Evolutionary conservation across 2,329 filamentous ascomycete genomes (phyloP), one percentile per base, ranked within the genome.

Genomic region (Talaromyces sp.): DNA sequence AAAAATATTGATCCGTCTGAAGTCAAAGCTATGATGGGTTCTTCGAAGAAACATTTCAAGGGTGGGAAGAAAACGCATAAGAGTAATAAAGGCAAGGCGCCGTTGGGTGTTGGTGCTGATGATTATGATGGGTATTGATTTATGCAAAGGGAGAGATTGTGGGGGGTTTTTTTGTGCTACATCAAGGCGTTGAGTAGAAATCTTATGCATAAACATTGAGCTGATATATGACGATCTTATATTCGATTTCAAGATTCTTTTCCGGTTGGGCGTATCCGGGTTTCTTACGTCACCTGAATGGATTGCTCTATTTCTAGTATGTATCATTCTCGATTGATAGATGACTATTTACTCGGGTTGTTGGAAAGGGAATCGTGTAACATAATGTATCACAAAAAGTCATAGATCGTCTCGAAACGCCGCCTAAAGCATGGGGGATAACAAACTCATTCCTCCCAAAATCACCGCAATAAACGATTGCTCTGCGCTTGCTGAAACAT

Each of bases 1-100:
- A 91, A 89, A 66, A 91, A 92, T 14, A 77, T 98, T 41, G 93
- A 97, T 73, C 89, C 91, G 0, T 89, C 89, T 66, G 94, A 97
- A 19, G 64, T 63, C 7, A 58, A 33, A 65, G 80, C 31, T 31
- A 43, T 95, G 69, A 80, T 76, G 65, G 82, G 83, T 65, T 82
- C 82, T 60, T 86, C 89, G 65, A 99, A 99, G 87, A 98, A 97
- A 82, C 95, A 99, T 79, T 79, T 79, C 69, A 80, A 80, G 70
- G 75, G 71, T 11, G 77, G 78, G 64, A 79, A 79, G 45, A 74
- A 71, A 52, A 72, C 71, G 19, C 77, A 78, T 50, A 68, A 67
- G 71, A 70, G 68, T 41, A 71, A 39, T 43, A 59, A 59, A 71
- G 69, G 73, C 70, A 62, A 75, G 72, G 67, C 71, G 69, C 27